Percentiles rank a stretch among this genome's conserved stretches.
Conservation (phyloP, 768 basidiomycete species). For the Boletellus emodensis region DNA sequence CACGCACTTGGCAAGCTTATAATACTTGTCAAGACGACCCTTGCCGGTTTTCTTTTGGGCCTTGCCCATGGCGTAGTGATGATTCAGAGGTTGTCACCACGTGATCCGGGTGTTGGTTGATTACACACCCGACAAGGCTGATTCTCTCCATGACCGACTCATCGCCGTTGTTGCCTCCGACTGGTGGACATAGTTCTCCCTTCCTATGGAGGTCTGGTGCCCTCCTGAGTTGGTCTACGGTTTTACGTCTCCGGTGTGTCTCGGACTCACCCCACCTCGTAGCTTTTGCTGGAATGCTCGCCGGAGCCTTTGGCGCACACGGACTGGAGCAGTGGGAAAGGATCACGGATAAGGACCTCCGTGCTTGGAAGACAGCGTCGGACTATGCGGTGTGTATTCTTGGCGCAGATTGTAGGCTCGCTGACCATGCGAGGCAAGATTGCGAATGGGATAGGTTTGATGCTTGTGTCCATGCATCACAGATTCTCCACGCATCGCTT, state of each 20-base stretch:
- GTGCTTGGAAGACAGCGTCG: constrained; percentile 61
- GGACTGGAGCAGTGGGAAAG: constrained; percentile 46
- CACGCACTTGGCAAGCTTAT: constrained; percentile 84
- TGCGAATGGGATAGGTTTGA: constrained; percentile 63
- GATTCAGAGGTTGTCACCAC: background rate
- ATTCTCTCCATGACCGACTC: constrained; percentile 23
- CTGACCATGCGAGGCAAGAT: constrained; percentile 40
- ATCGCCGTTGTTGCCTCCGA: constrained; percentile 27
- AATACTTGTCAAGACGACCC: constrained; percentile 94
- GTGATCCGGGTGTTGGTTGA: constrained; percentile 15
- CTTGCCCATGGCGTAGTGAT: constrained; percentile 53
- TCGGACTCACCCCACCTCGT: background rate
- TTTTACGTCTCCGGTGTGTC: background rate
- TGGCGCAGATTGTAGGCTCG: background rate
- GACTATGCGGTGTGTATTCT: constrained; percentile 53
- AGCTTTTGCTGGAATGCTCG: constrained; percentile 49
- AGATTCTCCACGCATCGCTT: constrained; percentile 57
- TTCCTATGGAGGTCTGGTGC: constrained; percentile 44
- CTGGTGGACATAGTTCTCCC: constrained; percentile 9
- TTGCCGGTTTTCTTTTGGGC: constrained; percentile 96
- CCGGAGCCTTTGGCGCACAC: constrained; percentile 71
- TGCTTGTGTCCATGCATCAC: constrained; percentile 60
- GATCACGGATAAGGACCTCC: constrained; percentile 48
- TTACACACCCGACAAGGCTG: background rate
- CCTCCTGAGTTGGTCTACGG: constrained; percentile 33